phyloP scores from a whole-genome alignment of 345 rosid species.

The Garcia nutans region DNA sequence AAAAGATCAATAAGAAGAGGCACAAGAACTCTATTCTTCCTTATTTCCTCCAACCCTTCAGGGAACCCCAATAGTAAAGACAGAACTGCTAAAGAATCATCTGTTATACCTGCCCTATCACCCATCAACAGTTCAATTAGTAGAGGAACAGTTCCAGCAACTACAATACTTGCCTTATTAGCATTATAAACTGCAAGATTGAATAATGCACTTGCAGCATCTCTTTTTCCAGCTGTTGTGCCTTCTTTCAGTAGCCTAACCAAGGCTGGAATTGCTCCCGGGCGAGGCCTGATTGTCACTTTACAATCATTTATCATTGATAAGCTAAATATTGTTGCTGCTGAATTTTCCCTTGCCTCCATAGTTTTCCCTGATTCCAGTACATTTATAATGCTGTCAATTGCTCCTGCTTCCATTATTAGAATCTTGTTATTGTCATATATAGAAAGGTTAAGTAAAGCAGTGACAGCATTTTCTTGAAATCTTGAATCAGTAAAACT shows the following conservation, averaged over 20 bases:
- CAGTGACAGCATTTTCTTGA: slow-evolving; percentile 70
- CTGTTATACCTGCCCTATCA: slow-evolving; percentile 68
- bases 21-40: slow-evolving; percentile 46
- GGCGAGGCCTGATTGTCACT: slow-evolving; percentile 46
- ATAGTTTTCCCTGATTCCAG: slow-evolving; percentile 56
- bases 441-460: slow-evolving; percentile 64
- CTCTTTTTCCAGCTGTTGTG: slow-evolving; percentile 51
- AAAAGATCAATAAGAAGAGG: slow-evolving; percentile 61
- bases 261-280: slow-evolving; percentile 49
- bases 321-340: slow-evolving; percentile 65
- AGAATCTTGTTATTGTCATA: slow-evolving; percentile 56
- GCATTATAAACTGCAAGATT: slow-evolving; percentile 48
- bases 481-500: slow-evolving; percentile 50
- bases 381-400: slow-evolving; percentile 48
- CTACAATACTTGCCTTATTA: slow-evolving; percentile 48
- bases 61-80: slow-evolving; percentile 44
- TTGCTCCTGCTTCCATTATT: slow-evolving; percentile 72
- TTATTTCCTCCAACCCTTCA: slow-evolving; percentile 51
- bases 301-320: slow-evolving; percentile 55
- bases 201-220: slow-evolving; percentile 58
- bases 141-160: slow-evolving; percentile 51
- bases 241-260: slow-evolving; percentile 56
- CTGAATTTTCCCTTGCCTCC: slow-evolving; percentile 73
- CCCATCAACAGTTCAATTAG: slow-evolving; percentile 57
- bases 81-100: slow-evolving; percentile 54